Base-by-base conservation (phyloP, 2,329 filamentous ascomycete species). In the Botrytis fabae region DNA sequence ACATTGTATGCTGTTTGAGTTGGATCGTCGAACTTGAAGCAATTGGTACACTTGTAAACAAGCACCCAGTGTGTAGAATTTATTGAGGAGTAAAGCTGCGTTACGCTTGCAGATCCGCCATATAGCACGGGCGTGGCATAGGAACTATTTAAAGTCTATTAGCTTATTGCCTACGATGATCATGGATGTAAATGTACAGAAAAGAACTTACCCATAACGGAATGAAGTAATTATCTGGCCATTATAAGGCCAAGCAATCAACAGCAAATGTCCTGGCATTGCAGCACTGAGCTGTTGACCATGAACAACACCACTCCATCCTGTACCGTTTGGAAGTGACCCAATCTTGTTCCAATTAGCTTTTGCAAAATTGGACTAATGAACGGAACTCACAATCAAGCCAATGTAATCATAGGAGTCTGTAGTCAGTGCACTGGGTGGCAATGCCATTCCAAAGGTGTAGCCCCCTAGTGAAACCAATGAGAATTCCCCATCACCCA, bases 41-140 rank as follows among this genome's bases (percentile, higher is more conserved):
- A 90, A 76, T 85, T 84, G 76, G 89, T 81, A 81, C 91, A 93
- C 64, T 88, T 85, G 82, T 91, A 93, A n/a, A 91, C 85, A 65
- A 92, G 79, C 63, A 86, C 86, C 80, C 88, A 93, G 75, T 87
- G 83, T 40, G 86, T 88, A 25, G 84, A 83, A 77, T 86, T 90
- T 73, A 91, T 83, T 40, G 82, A 85, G 22, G 86, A 86, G 22
- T 86, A 87, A 74, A 92, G 87, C 75, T 89, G 86, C 0, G 87
- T 90, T 38, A 92, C 79, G 48, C 84, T 88, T 14, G 90, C 89
- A 75, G 88, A 84, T 71, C 91, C 91, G 0, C 84, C 84, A 80
- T 92, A 92, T 51, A 86, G 78, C 0, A 84, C 84, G 0, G 91
- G 91, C 74, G 85, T 83, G 40, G 85, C 83, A 78, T 92, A 92